Percentiles rank a stretch among this genome's conserved stretches.
Conservation (phyloP, 1,284 basidiomycete species). For the Heterobasidion irregulare region DNA sequence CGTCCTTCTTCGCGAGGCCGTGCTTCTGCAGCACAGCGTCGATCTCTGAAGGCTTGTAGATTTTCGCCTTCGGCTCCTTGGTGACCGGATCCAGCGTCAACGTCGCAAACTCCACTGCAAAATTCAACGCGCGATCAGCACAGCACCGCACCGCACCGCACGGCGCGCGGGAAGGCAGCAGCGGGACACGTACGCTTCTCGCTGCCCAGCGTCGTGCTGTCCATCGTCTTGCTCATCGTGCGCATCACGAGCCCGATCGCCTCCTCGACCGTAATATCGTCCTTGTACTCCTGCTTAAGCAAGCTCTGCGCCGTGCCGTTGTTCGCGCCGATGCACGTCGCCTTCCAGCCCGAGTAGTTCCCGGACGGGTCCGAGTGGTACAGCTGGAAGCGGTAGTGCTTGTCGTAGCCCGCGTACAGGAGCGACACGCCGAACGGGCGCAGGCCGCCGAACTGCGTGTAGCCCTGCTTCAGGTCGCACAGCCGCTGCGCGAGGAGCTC, state of each 20-base stretch:
- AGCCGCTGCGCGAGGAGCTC: conserved; percentile 91
- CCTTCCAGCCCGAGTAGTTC: conserved; percentile 99
- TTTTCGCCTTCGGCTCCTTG: conserved; percentile 84
- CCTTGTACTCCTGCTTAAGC: conserved; percentile 98
- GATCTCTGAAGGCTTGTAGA: conserved; percentile 88
- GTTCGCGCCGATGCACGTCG: conserved; percentile 96
- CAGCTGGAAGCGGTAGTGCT: conserved; percentile 93
- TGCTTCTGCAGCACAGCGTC: conserved; percentile 80
- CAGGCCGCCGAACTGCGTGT: conserved; percentile 96
- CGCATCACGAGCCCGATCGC: conserved; percentile 89
- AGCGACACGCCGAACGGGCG: conserved; percentile 97
- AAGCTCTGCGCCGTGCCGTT: conserved; percentile 92
- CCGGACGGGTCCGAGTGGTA: conserved; percentile 99
- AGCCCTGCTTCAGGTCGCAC: conserved; percentile 98
- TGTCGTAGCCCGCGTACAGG: conserved; percentile 94
- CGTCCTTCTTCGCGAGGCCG: conserved; percentile 82
- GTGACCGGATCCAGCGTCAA: conserved; percentile 76
- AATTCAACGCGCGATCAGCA: neutral
- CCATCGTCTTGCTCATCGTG: conserved; percentile 99
- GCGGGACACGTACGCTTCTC: conserved; percentile 69
- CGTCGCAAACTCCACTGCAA: conserved; percentile 90
- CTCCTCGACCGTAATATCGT: conserved; percentile 84
- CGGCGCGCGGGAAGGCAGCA: neutral
- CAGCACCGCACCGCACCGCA: neutral
- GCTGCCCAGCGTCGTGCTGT: conserved; percentile 91